phyloP scores from a whole-genome alignment of 768 basidiomycete genomes.

The Mycena metata region DNA sequence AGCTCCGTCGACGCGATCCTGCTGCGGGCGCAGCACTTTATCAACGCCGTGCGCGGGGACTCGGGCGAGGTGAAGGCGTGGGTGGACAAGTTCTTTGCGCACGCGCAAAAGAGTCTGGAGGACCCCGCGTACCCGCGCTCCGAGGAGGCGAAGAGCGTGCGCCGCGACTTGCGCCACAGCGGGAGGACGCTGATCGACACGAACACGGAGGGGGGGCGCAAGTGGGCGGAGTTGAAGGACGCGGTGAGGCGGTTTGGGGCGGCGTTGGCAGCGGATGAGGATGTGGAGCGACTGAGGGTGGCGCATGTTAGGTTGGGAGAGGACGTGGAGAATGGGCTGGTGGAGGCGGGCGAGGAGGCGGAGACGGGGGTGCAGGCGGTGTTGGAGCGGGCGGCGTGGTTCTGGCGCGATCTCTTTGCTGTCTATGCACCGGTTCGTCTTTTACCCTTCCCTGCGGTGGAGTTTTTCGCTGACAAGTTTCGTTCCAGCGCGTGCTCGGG shows the following conservation, averaged over 20 bases:
- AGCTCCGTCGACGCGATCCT: conserved; percentile 66
- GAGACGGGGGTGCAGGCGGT: conserved; percentile 51
- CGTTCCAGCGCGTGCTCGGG: conserved; percentile 52
- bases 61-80: conserved; percentile 61
- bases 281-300: conserved; percentile 59
- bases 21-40: conserved; percentile 55
- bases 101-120: conserved; percentile 60
- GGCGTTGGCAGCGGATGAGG: conserved; percentile 62
- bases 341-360: conserved; percentile 50
- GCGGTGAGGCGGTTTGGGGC: conserved; percentile 60
- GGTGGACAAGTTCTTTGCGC: conserved; percentile 67
- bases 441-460: neutral
- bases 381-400: conserved; percentile 75
- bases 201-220: conserved; percentile 66
- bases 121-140: conserved; percentile 67
- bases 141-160: conserved; percentile 58
- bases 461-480: neutral
- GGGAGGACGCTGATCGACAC: conserved; percentile 65
- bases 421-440: conserved; percentile 70
- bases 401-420: conserved; percentile 85
- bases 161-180: conserved; percentile 60
- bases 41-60: conserved; percentile 67
- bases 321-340: conserved; percentile 60
- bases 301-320: conserved; percentile 62
- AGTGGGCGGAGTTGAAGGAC: conserved; percentile 59